Evolutionary conservation across 805 yeast species (phyloP), one percentile per base, ranked within the genome.

Genomic region (Suhomyces sp.): DNA sequence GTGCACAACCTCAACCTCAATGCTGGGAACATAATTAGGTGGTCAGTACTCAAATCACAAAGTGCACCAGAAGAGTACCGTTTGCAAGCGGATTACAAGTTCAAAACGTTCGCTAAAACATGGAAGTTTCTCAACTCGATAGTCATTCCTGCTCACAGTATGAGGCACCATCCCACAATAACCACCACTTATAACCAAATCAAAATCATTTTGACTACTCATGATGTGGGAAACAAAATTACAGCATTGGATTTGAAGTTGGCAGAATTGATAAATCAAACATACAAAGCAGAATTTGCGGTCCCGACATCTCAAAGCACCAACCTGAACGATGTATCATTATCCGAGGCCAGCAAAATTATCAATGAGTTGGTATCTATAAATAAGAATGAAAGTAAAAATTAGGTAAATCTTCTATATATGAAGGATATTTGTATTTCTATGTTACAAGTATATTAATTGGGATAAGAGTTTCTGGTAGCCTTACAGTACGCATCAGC

Each of bases 401-500:
- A 37, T 19, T 19, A 17, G 15, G 9, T 31, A 6, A 37, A n/a
- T 17, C 20, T 19, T 12, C 31, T 27, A 12, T 37, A 1, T 19
- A 19, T 19, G 12, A 37, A 17, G 21, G 9, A 37, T 37, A 10
- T 17, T 17, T 41, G 19, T 21, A 41, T 41, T 41, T 20, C 48
- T 46, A 46, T 46, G 35, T 21, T 46, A 46, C 48, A 35, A 41
- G 25, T 22, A 6, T 41, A 31, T 41, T 21, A 41, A 41, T 22
- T 33, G 35, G 20, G 12, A 29, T 39, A 19, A 17, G 13, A 12
- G 37, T 54, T 58, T 51, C 63, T 49, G 44, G 51, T 49, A 12
- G 67, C 69, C 33, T 44, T 48, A 76, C 99, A 94, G 68, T 73
- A 87, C 7, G 88, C 86, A 71, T 94, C 99, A 44, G 82, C 82